Evolutionary conservation across 495 filamentous ascomycete species (phyloP), one percentile per base, ranked within the genome.

Genomic region (Cairneyella variabilis): DNA sequence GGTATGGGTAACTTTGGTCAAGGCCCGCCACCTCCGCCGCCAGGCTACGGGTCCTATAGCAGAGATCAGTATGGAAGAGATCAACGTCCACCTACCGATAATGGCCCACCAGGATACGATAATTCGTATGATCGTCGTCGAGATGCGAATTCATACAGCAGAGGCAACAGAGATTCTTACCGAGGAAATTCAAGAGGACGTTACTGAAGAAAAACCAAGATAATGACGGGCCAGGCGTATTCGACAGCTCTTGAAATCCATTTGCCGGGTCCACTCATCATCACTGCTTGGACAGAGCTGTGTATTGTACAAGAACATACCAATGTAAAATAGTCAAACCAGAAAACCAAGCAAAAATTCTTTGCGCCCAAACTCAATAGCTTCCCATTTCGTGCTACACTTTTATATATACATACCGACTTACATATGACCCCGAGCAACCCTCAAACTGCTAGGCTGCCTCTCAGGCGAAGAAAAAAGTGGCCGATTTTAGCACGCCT

Each of bases 1-100:
- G 73, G 74, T 17, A 62, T 60, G 22, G 65, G 66, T 5, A 70
- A 73, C 20, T 77, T 76, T 49, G 71, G 65, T 5, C 61, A 64
- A 43, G 71, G 74, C 12, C 34, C 60, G 26, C 69, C 74, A 16
- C 57, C 53, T 38, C 40, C 42, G 39, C 52, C 56, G 6, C 38
- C 49, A 1, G 45, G 51, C 10, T 56, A 57, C 28, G 36, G 26
- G 16, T 41, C n/a, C 3, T 21, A 18, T 21, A 12, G 22, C 16
- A 44, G 41, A 16, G 41, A 23, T 11, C 41, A 44, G 1, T 32
- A 32, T 32, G 28, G 28, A 6, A 32, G 28, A 32, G 28, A 32
- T 32, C 28, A 32, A 32, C 14, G 14, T 14, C 28, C 6, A 32
- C 28, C 28, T 6, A 6, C 28, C 7, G n/a, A n/a, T n/a, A n/a